Base-by-base conservation (phyloP, 176 grass and related monocot genomes). In the Avena insularis region DNA sequence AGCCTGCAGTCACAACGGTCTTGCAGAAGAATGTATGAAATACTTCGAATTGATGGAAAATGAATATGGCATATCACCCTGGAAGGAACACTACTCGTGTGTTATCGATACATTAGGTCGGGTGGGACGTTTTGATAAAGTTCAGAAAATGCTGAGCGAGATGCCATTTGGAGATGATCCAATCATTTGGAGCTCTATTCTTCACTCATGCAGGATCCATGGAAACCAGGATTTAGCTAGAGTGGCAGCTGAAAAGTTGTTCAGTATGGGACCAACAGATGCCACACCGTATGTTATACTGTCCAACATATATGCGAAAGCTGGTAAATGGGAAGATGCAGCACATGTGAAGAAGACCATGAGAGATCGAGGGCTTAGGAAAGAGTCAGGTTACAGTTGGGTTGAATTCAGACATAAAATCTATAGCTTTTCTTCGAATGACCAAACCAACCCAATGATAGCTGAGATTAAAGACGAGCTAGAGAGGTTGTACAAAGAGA, bases 301-400 rank as follows among this genome's bases (percentile, higher is more conserved):
- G 65, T 95, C 96, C 80, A 98, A 95, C 79, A 88, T 98, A 63
- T 94, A 98, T 89, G 96, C 96, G 59, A 98, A 90, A 87, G 87
- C 90, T 40, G 88, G 93, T 74, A 83, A 79, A 57, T 98, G 96
- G 96, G 90, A 95, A 92, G 89, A 90, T 46, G 88, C 68, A 75
- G 96, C 96, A 12, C 82, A 27, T 74, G 91, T 95, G 62, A 95
- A 98, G 70, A 98, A 92, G 85, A 40, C 84, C 80, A 98, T 93
- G 91, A 92, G 93, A 85, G 93, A 95, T 71, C 85, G 70, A 92
- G 88, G 96, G 33, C 66, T 95, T 82, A 82, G 75, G 87, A 98
- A 98, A 87, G 90, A 95, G 66, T 87, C 91, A 2, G 93, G 85
- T 72, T 89, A 89, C 83, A 98, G 96, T 92, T 98, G 93, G 96